Evolutionary conservation across 176 grass and related monocot species (phyloP), one percentile per base, ranked within the genome.

Genomic region (Eleusine indica): DNA sequence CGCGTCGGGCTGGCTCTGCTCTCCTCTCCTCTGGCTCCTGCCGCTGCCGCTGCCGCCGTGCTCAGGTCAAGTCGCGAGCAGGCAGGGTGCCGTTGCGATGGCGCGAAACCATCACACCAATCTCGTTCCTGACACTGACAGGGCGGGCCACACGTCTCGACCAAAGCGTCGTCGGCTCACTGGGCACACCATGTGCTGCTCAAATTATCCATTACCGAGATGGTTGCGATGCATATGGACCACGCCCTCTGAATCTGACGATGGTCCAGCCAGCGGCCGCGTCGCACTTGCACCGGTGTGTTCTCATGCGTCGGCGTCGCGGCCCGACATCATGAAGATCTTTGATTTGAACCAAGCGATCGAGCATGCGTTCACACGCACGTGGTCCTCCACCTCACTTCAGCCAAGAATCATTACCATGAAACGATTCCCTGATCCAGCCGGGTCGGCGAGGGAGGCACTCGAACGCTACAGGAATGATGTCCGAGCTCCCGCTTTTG

Each of bases 291-390:
- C 44, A n/a, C 35, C 1, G 14, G 43, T 14, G 48, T 57, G 51
- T 57, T 19, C 35, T 77, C 56, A 15, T 58, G 47, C 63, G 16
- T 3, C 38, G 9, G 47, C 63, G 16, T 3, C 38, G 9, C 18
- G 44, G 54, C 18, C 17, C 71, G 11, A 7, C 30, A 82, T 64
- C 42, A 56, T 54, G 74, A 22, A 87, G n/a, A 83, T 71, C 54
- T 73, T 63, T 66, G 65, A 87, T 73, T 63, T 66, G 65, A 87
- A 76, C 4, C 39, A 6, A 38, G 22, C 30, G 11, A 57, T 57
- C 21, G 57, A 60, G 21, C 19, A 9, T 3, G 4, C 42, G 0
- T 43, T 8, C 57, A 61, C 35, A 47, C 71, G 16, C 71, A 25
- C 25, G 69, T 44, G 85, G 38, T 68, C 70, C 78, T 38, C 6